Base-by-base conservation (phyloP, 176 grass and related monocot species). In the Eragrostis nindensis region DNA sequence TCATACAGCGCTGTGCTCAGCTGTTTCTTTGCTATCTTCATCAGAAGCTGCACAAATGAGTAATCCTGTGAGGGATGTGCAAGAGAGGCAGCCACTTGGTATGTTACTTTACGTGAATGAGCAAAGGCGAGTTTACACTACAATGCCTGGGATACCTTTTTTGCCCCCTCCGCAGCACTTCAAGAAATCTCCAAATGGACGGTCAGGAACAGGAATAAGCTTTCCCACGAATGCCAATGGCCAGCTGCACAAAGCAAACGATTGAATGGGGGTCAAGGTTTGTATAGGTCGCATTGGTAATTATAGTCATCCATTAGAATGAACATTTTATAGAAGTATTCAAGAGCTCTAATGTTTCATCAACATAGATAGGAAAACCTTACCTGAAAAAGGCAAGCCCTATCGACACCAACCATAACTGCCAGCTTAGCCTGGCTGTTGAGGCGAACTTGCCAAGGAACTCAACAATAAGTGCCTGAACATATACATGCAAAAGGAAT, bases 381-480 rank as follows among this genome's bases (percentile, higher is more conserved):
- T 71, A 93, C 91, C 94, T 89, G 27, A 89, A 48, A 71, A 93
- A 80, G 40, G 66, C 40, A 70, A 97, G 85, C 48, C 82, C 92
- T 50, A 93, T 81, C 0, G 92, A 93, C 60, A 91, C 89, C 56
- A 95, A 86, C 96, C 96, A 95, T 45, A 93, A 76, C 82, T 95
- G 94, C 96, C 92, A 99, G 56, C 66, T 95, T 39, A 99, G 50
- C 70, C 29, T 91, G 22, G 90, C 88, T 45, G 96, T 95, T 1
- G 90, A 82, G 4, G 87, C 71, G 27, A 99, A 99, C 83, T 99
- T 95, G 55, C 96, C 90, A 67, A 99, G 92, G 84, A 99, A 99
- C 84, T 95, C 90, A 2, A 99, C 81, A 17, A 95, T 99, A 53
- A 99, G 66, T n/a, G 55, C 84, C 96, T 99, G 68, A 18, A 83